Evolutionary conservation across 1,284 basidiomycete species (phyloP).

Genomic region (Testicularia cyperi): DNA sequence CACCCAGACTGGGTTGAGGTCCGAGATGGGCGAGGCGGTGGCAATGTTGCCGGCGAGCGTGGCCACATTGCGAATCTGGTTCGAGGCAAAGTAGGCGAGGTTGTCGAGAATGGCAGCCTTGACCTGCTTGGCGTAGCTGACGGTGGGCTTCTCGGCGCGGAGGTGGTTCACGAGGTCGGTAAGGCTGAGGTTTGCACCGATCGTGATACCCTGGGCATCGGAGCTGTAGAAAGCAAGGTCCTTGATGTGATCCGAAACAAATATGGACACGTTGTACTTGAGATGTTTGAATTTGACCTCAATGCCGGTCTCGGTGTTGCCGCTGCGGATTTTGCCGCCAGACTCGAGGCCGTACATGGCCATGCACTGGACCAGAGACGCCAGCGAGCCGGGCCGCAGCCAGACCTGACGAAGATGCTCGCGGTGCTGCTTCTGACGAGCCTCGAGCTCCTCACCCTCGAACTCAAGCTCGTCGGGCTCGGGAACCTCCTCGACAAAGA

Average conservation of each 20-base stretch:
- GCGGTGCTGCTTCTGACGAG: background rate
- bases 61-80: slow-evolving; percentile 61
- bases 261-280: slow-evolving; percentile 54
- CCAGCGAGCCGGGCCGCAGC: slow-evolving; percentile 47
- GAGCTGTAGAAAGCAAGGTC: slow-evolving; percentile 34
- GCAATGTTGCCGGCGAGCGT: slow-evolving; percentile 60
- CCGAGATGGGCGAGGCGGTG: slow-evolving; percentile 60
- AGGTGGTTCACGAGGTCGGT: slow-evolving; percentile 34
- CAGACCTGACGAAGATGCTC: slow-evolving; percentile 31
- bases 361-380: slow-evolving; percentile 38
- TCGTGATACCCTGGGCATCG: slow-evolving; percentile 34
- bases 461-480: slow-evolving; percentile 21
- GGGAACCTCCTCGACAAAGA: slow-evolving; percentile 38
- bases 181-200: slow-evolving; percentile 56
- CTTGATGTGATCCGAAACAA: slow-evolving; percentile 51
- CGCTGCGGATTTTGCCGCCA: slow-evolving; percentile 46
- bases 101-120: slow-evolving; percentile 43
- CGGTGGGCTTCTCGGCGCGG: slow-evolving; percentile 25
- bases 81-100: slow-evolving; percentile 58
- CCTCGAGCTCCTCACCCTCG: slow-evolving; percentile 9
- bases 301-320: slow-evolving; percentile 53
- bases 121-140: slow-evolving; percentile 30
- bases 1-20: slow-evolving; percentile 61
- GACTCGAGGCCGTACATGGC: slow-evolving; percentile 21
- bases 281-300: slow-evolving; percentile 51